Evolutionary conservation across 148 eudicot species (phyloP), one percentile per base, ranked within the genome.

Genomic region (Rhododendron kiyosumense): DNA sequence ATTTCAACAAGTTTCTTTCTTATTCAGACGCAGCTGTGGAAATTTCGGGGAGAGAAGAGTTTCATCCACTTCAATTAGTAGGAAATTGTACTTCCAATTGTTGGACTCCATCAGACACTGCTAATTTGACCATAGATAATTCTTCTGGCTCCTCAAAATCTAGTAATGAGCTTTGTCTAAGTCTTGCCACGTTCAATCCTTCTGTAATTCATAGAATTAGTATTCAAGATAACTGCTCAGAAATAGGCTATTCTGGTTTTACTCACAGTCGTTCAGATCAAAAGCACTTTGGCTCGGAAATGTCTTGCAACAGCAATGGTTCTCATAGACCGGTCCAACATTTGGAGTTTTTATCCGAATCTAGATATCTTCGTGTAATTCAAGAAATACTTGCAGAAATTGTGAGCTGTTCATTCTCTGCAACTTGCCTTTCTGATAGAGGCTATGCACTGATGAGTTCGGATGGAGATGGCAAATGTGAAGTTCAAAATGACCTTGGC

Each of bases 351-450:
- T 61, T 88, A 38, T 87, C 89, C 9, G 91, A 93, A 24, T 94
- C 98, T 11, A 91, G 86, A 79, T 96, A 93, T 89, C 89, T 91
- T 69, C 78, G 61, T 57, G 93, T 90, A 12, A 85, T 94, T 87
- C 95, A 94, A 84, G 94, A 94, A 83, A 96, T 96, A 85, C 94
- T 96, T 85, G 90, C 95, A 20, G 94, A 96, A 79, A 73, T 95
- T 79, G 89, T 95, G 2, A 84, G 88, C 82, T 94, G 78, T 86
- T 91, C 86, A 10, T 81, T 52, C 73, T 80, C 89, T 85, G 81
- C 89, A 51, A 76, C 87, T 84, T 36, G 81, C 22, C 67, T 59
- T 67, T 85, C 84, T 85, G 90, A 84, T 22, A 74, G 88, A 32
- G 81, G 88, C 85, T 28, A 76, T 79, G 85, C 89, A 1, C 54